Evolutionary conservation across 257 asterid species (phyloP), one percentile per base, ranked within the genome.

Genomic region (Handroanthus guayacan): DNA sequence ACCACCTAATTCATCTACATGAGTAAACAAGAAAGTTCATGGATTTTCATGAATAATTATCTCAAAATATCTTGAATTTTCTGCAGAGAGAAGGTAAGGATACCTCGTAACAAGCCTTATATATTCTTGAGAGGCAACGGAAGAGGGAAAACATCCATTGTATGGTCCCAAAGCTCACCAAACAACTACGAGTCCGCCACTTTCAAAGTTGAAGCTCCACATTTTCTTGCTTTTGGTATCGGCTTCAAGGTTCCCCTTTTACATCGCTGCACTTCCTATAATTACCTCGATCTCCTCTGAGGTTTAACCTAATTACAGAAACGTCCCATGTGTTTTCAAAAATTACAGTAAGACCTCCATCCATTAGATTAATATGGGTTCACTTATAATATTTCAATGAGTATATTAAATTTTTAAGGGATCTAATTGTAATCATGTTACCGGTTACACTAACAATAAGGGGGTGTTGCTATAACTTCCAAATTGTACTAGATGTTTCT

Each of bases 41-140:
- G 45, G n/a, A 14, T 13, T 38, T 62, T 8, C 2, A 25, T 1
- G 31, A 25, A 25, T 25, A 1, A 1, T 25, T 25, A 25, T 25
- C 31, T 25, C 31, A 25, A 25, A 25, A 25, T 41, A 5, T 41
- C 45, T 41, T 4, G 45, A 41, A 41, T 25, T 14, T 58, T 44
- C 18, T 78, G 74, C 87, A 93, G 98, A 79, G 97, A 91, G 79
- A 86, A 89, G 82, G 91, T 93, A 8, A 79, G 55, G 17, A 78
- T 93, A 75, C 89, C 96, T 1, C 71, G 39, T 5, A 84, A 83
- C 79, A 93, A 93, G 71, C 89, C 98, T 1, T 85, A 82, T 17
- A 85, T 93, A 69, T 93, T 88, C 91, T 75, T 93, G 91, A 89
- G 89, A 83, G 97, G 98, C 31, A 79, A 78, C 34, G 97, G 98